Conservation (phyloP, 768 basidiomycete species). For the Termitomyces sp. region DNA sequence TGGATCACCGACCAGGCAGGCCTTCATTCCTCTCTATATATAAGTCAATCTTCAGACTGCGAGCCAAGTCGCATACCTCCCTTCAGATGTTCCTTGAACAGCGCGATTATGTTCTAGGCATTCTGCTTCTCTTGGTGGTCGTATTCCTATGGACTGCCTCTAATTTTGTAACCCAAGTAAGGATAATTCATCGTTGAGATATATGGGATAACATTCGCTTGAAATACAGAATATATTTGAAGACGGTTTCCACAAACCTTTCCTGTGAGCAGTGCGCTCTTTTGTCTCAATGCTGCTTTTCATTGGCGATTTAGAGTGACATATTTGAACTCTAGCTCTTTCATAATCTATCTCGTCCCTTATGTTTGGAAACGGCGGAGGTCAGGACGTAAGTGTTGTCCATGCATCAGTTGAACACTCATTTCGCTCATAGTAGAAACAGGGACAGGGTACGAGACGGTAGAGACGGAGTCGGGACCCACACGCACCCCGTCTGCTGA, state of each 20-base stretch:
- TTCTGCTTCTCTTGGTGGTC: constrained; percentile 65
- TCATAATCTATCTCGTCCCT: constrained; percentile 76
- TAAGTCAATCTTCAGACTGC: constrained; percentile 1
- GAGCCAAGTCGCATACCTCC: background rate
- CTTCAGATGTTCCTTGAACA: constrained; percentile 14
- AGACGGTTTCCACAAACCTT: constrained; percentile 82
- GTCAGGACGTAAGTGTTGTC: constrained; percentile 1
- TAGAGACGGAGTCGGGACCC: constrained; percentile 15
- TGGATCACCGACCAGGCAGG: background rate
- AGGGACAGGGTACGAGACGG: constrained; percentile 19
- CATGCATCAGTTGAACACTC: background rate
- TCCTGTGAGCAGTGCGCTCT: constrained; percentile 45
- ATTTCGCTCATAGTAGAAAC: background rate
- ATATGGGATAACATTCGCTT: background rate
- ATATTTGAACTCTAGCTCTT: constrained; percentile 89
- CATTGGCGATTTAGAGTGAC: constrained; percentile 54
- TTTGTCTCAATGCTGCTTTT: background rate
- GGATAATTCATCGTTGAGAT: background rate
- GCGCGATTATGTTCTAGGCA: constrained; percentile 47
- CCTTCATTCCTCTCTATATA: background rate
- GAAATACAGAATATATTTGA: constrained; percentile 39
- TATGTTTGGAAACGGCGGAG: constrained; percentile 12
- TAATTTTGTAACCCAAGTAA: constrained; percentile 82
- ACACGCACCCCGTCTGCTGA: background rate
- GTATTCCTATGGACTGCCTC: constrained; percentile 86